Evolutionary conservation across 2,329 filamentous ascomycete genomes (phyloP).

Genomic region (Lecanicillium sp.): DNA sequence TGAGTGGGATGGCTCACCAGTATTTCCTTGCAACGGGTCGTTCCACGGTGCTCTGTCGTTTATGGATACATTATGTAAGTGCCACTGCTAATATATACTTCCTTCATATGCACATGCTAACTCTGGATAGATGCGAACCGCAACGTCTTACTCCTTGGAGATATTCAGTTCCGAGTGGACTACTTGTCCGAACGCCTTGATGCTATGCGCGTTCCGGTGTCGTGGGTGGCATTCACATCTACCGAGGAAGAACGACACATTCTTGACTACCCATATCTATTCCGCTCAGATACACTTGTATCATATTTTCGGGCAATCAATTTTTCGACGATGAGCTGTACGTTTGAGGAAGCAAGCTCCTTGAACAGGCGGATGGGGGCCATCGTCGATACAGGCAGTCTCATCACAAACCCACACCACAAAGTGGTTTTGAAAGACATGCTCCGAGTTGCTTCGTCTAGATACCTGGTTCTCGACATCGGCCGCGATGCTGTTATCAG

Average conservation of each 20-base stretch:
- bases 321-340: slow-evolving; percentile 74
- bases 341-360: slow-evolving; percentile 62
- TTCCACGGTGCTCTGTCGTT: slow-evolving; percentile 73
- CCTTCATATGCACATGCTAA: slow-evolving; percentile 10
- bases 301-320: slow-evolving; percentile 85
- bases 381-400: slow-evolving; percentile 44
- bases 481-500: slow-evolving; percentile 58
- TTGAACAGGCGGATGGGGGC: slow-evolving; percentile 48
- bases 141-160: slow-evolving; percentile 55
- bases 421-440: slow-evolving; percentile 55
- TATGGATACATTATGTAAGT: slow-evolving; percentile 64
- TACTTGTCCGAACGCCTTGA: slow-evolving; percentile 73
- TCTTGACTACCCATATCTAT: slow-evolving; percentile 74
- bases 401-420: slow-evolving; percentile 50
- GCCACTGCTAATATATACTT: neutral
- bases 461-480: slow-evolving; percentile 64
- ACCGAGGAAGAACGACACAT: slow-evolving; percentile 64
- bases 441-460: slow-evolving; percentile 59
- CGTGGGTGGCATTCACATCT: slow-evolving; percentile 57
- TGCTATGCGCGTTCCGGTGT: slow-evolving; percentile 62
- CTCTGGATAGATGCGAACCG: slow-evolving; percentile 48
- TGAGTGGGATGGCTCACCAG: slow-evolving; percentile 71
- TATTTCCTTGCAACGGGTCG: slow-evolving; percentile 60
- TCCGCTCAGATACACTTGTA: slow-evolving; percentile 63
- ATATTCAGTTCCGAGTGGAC: slow-evolving; percentile 65